Percentiles rank a stretch among this genome's conserved stretches.
Conservation (phyloP, 169 alveolate species). For the Toxoplasma gondii region DNA sequence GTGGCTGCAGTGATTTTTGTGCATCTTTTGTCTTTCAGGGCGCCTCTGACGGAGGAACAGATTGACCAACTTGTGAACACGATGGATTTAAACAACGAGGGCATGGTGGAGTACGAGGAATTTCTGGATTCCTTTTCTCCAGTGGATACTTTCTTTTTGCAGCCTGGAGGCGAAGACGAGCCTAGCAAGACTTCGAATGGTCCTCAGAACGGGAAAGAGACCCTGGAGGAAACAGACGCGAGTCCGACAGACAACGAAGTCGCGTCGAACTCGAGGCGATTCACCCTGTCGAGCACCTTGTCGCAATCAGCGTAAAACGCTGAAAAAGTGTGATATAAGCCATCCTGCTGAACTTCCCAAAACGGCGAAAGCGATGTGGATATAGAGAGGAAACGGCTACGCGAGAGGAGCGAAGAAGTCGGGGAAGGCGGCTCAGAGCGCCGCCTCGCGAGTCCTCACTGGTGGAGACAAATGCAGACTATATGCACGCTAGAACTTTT, state of each 20-base stretch:
- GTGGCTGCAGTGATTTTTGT: not conserved
- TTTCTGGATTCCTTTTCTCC: slow-evolving; percentile 75
- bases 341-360: too few species aligned
- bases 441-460: too few species aligned
- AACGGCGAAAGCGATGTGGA: too few species aligned
- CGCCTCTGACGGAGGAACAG: slow-evolving; percentile 79
- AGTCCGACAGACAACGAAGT: not conserved
- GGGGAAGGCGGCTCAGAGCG: not conserved
- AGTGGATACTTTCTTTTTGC: slow-evolving; percentile 59
- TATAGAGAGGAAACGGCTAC: not conserved
- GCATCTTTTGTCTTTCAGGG: slow-evolving; percentile 33
- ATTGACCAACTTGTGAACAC: slow-evolving; percentile 72
- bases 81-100: slow-evolving; percentile 74
- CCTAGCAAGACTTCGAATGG: not conserved
- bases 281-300: not conserved
- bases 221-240: not conserved
- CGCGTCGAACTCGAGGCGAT: not conserved
- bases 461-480: too few species aligned
- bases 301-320: not conserved
- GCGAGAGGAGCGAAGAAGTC: not conserved
- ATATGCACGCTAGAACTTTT: too few species aligned
- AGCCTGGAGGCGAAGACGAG: not conserved
- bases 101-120: slow-evolving; percentile 73
- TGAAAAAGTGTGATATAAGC: not conserved
- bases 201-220: not conserved